phyloP scores from a whole-genome alignment of 495 filamentous ascomycete species.

The Ramalina intermedia region DNA sequence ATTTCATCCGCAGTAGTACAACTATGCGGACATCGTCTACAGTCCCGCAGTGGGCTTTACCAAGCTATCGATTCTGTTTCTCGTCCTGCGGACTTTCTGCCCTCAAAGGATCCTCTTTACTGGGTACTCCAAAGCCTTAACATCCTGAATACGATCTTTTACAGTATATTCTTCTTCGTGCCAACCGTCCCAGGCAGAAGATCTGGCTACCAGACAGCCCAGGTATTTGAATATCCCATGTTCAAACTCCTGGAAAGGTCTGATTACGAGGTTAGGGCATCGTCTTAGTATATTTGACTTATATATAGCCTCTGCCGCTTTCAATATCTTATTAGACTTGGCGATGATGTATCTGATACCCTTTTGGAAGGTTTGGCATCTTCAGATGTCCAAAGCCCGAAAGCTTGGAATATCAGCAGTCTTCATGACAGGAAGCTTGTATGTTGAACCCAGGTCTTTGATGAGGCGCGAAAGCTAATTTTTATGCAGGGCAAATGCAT shows the following conservation, averaged over 20 bases:
- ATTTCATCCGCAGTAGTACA: not conserved
- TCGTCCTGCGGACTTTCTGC: constrained; percentile 1
- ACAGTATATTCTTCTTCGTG: constrained; percentile 1
- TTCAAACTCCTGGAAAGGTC: no score
- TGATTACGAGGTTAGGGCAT: not conserved
- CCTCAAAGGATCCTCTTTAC: constrained; percentile 1
- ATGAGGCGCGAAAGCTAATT: no score
- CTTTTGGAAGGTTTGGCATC: constrained; percentile 1
- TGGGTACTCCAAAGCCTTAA: constrained; percentile 1
- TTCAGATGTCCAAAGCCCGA: not conserved
- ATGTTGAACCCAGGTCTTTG: not conserved
- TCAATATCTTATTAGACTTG: constrained; percentile 2
- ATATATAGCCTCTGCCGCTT: constrained; percentile 2
- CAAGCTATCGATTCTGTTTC: constrained; percentile 2
- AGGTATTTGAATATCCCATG: not conserved
- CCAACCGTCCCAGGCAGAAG: not conserved
- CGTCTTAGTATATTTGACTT: not conserved
- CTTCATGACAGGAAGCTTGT: not conserved
- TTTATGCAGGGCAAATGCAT: not conserved
- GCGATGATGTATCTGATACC: constrained; percentile 2
- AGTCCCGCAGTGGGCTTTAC: not conserved
- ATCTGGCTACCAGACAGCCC: not conserved
- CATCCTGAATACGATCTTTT: not conserved
- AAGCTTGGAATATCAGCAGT: constrained; percentile 5
- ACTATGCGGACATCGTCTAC: constrained; percentile 3